Conservation (phyloP, 768 basidiomycete species). For the Rhodotorula graminis region DNA sequence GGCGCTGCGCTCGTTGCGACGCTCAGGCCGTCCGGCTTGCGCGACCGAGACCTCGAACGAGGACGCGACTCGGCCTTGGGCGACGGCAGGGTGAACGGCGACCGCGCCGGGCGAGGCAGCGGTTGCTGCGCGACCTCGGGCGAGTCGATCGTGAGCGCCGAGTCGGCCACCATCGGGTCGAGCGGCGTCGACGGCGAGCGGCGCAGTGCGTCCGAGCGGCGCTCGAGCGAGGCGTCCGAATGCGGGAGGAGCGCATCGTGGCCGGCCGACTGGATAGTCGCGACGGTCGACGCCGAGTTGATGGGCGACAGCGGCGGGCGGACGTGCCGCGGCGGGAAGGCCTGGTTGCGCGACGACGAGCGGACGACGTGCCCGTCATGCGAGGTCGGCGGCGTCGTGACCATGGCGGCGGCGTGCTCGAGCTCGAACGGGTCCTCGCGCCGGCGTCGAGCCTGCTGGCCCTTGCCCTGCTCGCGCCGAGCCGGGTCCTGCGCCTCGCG, state of each 20-base stretch:
- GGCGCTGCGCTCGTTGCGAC: neutral
- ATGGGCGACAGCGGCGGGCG: constrained; percentile 7
- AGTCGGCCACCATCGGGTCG: constrained; percentile 37
- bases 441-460: neutral
- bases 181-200: constrained; percentile 35
- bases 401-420: constrained; percentile 14
- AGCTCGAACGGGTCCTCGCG: constrained; percentile 30
- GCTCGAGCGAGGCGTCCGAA: constrained; percentile 38
- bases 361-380: neutral
- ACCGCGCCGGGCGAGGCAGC: neutral
- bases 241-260: constrained; percentile 41
- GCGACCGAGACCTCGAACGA: neutral
- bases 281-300: neutral
- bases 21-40: neutral
- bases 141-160: constrained; percentile 31
- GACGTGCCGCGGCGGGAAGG: neutral
- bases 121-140: constrained; percentile 5
- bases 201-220: constrained; percentile 15
- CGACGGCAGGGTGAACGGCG: neutral
- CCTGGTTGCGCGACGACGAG: neutral
- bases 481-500: constrained; percentile 5
- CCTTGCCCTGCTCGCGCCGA: neutral
- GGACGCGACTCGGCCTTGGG: neutral
- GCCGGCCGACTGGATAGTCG: constrained; percentile 25
- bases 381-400: neutral